phyloP scores from a whole-genome alignment of 2,329 filamentous ascomycete genomes.

The Alternaria conjuncta region DNA sequence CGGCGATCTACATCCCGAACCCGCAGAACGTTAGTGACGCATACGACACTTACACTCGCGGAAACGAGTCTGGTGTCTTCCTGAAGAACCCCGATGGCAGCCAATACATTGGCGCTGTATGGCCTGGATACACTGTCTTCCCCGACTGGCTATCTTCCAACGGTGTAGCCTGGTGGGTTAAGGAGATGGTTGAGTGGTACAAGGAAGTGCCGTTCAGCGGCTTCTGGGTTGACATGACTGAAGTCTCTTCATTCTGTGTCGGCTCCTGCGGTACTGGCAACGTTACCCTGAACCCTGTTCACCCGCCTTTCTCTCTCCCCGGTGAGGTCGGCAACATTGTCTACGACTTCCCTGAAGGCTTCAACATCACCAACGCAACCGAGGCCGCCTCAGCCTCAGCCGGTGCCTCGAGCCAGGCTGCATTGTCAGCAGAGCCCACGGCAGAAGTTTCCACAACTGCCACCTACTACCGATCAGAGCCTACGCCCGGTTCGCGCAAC shows the following conservation, averaged over 20 bases:
- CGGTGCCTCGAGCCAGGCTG: constrained; percentile 59
- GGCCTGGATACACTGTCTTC: constrained; percentile 67
- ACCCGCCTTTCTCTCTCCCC: constrained; percentile 69
- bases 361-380: constrained; percentile 71
- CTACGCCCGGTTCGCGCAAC: constrained; percentile 69
- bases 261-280: constrained; percentile 74
- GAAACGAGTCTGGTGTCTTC: constrained; percentile 57
- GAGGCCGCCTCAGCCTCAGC: constrained; percentile 68
- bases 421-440: constrained; percentile 16
- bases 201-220: constrained; percentile 61
- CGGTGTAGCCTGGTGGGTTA: constrained; percentile 65
- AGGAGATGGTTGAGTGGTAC: constrained; percentile 60
- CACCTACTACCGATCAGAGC: constrained; percentile 64
- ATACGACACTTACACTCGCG: constrained; percentile 60
- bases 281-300: constrained; percentile 70
- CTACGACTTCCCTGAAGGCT: constrained; percentile 71
- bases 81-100: constrained; percentile 62
- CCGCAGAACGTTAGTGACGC: constrained; percentile 69
- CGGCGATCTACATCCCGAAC: constrained; percentile 74
- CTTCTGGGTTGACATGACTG: constrained; percentile 68
- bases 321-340: constrained; percentile 68
- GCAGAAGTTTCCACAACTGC: constrained; percentile 36
- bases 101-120: constrained; percentile 62
- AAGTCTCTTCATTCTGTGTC: constrained; percentile 70
- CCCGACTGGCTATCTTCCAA: constrained; percentile 67